Base-by-base conservation (phyloP, 2,329 filamentous ascomycete species). In the Neonectria coccinea region DNA sequence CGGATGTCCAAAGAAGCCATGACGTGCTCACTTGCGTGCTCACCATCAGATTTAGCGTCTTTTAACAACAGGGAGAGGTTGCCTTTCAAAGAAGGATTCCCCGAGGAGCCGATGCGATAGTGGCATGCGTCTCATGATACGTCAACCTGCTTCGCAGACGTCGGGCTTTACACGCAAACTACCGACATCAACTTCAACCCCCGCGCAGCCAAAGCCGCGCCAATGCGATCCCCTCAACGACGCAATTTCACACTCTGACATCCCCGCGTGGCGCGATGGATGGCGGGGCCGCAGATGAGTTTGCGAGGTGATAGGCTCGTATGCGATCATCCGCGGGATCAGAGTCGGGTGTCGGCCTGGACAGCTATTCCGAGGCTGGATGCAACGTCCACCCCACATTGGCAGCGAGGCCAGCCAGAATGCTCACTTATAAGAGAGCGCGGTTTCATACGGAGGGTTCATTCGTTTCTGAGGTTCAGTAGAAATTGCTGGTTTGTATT, bases 261-360 rank as follows among this genome's bases (percentile, higher is more conserved):
- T 27, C 16, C 42, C 42, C 53, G 59, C 52, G 36, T 57, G 54
- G 33, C 54, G 59, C 36, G 33, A 56, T 12, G 47, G 25, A 56
- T 20, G 20, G 3, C 20, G 20, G 20, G 20, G 20, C 22, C 11
- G 36, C 41, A 20, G 45, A 3, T 36, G 59, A 18, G 18, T 11
- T 36, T 29, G 12, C 18, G 18, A 57, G 44, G 12, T 59, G 63
- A 65, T 59, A 65, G 63, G 63, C 55, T 52, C 33, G 31, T 31
- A 31, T 22, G 20, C 25, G 29, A 47, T 51, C 14, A n/a, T n/a
- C n/a, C n/a, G n/a, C n/a, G 31, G 33, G 44, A 14, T 50, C 36
- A 36, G 33, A 20, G 20, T 65, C 63, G 63, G 63, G 27, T 48
- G 59, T 65, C 63, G 63, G 63, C 20, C 59, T 62, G 55, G 59